Evolutionary conservation across 2,329 filamentous ascomycete genomes (phyloP).

Genomic region (Trichoderma sp.): DNA sequence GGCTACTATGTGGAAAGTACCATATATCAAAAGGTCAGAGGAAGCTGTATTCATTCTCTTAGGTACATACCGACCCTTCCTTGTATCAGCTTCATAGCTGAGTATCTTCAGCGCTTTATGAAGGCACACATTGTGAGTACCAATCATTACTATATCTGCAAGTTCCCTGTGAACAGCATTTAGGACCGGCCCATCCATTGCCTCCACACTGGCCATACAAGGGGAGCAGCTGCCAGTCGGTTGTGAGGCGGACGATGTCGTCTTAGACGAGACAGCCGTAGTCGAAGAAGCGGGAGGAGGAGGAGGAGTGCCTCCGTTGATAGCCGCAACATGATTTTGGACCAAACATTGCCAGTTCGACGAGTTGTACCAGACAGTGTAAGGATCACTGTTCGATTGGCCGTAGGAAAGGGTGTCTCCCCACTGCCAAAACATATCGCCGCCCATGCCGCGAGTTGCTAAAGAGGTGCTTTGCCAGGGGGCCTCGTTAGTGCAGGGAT

Average conservation of each 20-base stretch:
- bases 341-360: slow-evolving; percentile 47
- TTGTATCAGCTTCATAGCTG: not conserved
- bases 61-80: not conserved
- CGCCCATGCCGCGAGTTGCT: slow-evolving; percentile 35
- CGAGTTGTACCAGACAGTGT: slow-evolving; percentile 47
- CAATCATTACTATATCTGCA: not conserved
- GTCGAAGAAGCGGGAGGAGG: not conserved
- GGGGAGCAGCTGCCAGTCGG: not conserved
- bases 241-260: not conserved
- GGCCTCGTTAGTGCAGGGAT: slow-evolving; percentile 46
- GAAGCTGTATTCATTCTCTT: not conserved
- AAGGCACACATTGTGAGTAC: not conserved
- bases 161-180: not conserved
- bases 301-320: not conserved
- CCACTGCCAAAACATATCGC: slow-evolving; percentile 45
- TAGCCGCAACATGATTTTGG: slow-evolving; percentile 41
- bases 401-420: slow-evolving; percentile 45
- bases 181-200: not conserved
- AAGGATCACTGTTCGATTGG: slow-evolving; percentile 45
- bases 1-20: not conserved
- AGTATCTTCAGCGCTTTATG: not conserved
- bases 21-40: too few relatives aligned
- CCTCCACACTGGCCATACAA: slow-evolving; percentile 8
- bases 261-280: not conserved
- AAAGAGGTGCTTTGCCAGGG: slow-evolving; percentile 46